Conservation (phyloP, 306 rosid genomes). For the Lotus japonicus region DNA sequence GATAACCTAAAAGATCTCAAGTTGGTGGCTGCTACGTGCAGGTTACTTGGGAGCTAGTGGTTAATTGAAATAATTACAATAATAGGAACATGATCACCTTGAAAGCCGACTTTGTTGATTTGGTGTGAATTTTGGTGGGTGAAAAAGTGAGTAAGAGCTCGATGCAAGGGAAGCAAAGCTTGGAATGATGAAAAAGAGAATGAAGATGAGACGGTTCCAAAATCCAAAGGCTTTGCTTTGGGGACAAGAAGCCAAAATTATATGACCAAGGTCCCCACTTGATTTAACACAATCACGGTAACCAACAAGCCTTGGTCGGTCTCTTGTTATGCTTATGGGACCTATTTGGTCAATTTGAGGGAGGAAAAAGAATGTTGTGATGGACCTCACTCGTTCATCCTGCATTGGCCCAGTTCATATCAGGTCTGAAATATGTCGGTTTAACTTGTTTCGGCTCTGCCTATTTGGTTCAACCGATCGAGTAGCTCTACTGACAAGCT, state of each 20-base stretch:
- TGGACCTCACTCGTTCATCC: too few species aligned
- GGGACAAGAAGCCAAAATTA: constrained; percentile 56
- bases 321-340: neutral
- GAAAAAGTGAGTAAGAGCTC: constrained; percentile 31
- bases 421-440: too few species aligned
- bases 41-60: neutral
- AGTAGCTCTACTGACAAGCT: too few species aligned
- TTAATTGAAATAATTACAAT: constrained; percentile 25
- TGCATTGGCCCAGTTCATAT: too few species aligned
- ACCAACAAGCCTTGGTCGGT: constrained; percentile 29
- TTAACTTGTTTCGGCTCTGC: too few species aligned
- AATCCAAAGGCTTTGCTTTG: constrained; percentile 60
- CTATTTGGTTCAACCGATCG: too few species aligned
- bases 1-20: neutral
- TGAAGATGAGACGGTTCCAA: constrained; percentile 7
- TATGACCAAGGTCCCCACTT: constrained; percentile 36
- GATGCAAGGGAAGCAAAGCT: constrained; percentile 28
- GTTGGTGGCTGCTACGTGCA: neutral
- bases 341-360: too few species aligned
- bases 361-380: too few species aligned
- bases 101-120: constrained; percentile 47
- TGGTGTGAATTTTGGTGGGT: constrained; percentile 23
- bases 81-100: constrained; percentile 38
- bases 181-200: constrained; percentile 29
- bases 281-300: constrained; percentile 43